A percentile compares a stretch with the other conserved stretches of the same genome.
Conservation (phyloP, 768 basidiomycete genomes). For the Pholiota microspora region DNA sequence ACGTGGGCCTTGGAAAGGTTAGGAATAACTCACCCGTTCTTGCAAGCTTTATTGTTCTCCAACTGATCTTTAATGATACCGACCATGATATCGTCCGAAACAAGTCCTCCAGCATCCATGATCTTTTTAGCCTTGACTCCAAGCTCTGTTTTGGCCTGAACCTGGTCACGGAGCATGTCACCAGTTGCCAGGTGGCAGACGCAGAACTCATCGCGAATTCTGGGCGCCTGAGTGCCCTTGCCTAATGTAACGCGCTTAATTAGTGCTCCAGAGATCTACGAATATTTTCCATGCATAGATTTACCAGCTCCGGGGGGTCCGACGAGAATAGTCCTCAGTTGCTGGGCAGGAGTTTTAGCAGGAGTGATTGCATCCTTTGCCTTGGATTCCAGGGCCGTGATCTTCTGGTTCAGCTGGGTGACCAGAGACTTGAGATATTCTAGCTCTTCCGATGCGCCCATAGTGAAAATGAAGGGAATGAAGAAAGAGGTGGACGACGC, state of each 20-base stretch:
- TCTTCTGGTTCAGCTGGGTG: conserved; percentile 88
- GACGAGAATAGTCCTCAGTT: conserved; percentile 88
- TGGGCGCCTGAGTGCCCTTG: conserved; percentile 97
- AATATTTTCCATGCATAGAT: conserved; percentile 24
- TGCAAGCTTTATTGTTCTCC: conserved; percentile 88
- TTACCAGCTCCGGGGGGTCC: conserved; percentile 97
- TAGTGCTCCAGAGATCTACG: not conserved
- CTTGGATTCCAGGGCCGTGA: conserved; percentile 71
- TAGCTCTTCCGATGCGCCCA: conserved; percentile 76
- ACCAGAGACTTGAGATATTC: conserved; percentile 95
- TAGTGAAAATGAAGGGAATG: conserved; percentile 26
- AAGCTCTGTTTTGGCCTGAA: conserved; percentile 79
- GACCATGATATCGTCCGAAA: conserved; percentile 96
- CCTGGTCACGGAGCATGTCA: conserved; percentile 97
- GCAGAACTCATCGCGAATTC: conserved; percentile 89
- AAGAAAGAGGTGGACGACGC: conserved; percentile 7
- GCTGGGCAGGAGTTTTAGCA: conserved; percentile 65
- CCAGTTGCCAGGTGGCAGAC: conserved; percentile 98
- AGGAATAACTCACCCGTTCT: conserved; percentile 77
- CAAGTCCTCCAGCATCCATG: conserved; percentile 95
- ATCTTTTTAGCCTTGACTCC: conserved; percentile 95
- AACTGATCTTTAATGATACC: conserved; percentile 96
- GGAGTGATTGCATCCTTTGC: conserved; percentile 43
- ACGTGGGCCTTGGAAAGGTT: not conserved
- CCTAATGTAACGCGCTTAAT: conserved; percentile 44